Evolutionary conservation across 345 rosid genomes (phyloP), one percentile per base, ranked within the genome.

Genomic region (Acer negundo): DNA sequence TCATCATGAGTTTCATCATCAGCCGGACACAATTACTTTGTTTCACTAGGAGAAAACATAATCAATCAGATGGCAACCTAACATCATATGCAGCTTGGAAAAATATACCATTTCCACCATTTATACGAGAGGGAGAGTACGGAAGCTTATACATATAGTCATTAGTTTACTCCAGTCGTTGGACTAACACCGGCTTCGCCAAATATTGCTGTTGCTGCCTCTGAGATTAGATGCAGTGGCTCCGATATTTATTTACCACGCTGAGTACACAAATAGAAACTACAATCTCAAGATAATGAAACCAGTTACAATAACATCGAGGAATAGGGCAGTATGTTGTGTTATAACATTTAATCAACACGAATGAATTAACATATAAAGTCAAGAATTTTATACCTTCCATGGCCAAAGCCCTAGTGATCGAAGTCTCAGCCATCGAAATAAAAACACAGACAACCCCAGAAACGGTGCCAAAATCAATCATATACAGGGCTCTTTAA

Each of bases 161-260:
- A 96, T 96, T 76, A 35, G 38, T 35, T 35, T 35, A 96, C 86
- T 84, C 98, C 98, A 79, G 99, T 96, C 79, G 99, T 98, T 24
- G 98, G 98, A 86, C 88, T 94, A 84, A 96, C 92, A 86, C 99
- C 99, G 79, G 99, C 99, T 89, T 94, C 99, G 74, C 99, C 99
- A 90, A 94, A 94, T 80, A 96, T 88, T 73, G 98, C 89, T 47
- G 99, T 96, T 77, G 99, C 99, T 59, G 99, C 98, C 55, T 96
- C 97, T 6, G 99, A 94, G 81, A 94, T 98, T 73, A 94, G 84
- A 84, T 77, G 98, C 99, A 83, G 97, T 96, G 77, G 98, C 99
- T 86, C 95, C 99, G 82, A 96, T 96, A 83, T 96, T 96, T 56
- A 89, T 97, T 31, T 35, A 35, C 38, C 82, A 94, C 97, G 75